phyloP scores from a whole-genome alignment of 768 basidiomycete genomes.

The Glaciozyma antarctica region DNA sequence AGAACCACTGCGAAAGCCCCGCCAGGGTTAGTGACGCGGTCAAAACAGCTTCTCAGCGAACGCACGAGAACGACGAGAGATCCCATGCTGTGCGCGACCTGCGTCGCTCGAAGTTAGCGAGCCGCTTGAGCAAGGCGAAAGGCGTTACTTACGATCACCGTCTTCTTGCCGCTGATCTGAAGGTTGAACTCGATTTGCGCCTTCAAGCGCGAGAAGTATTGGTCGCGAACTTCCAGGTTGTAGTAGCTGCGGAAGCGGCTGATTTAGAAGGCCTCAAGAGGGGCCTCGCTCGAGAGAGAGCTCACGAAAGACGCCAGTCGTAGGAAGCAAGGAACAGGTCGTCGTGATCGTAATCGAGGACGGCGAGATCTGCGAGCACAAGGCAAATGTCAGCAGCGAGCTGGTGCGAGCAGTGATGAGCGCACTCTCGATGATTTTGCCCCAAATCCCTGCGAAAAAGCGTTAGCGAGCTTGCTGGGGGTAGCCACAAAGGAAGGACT shows the following conservation, averaged over 20 bases:
- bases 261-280: constrained; percentile 59
- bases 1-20: constrained; percentile 20
- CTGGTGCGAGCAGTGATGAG: too few relatives aligned
- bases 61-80: constrained; percentile 34
- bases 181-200: constrained; percentile 67
- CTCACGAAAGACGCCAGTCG: constrained; percentile 14
- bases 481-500: not conserved
- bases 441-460: constrained; percentile 27
- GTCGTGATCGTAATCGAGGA: constrained; percentile 83
- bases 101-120: not conserved
- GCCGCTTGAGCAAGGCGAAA: not conserved
- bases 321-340: constrained; percentile 50
- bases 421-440: constrained; percentile 69
- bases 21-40: too few relatives aligned
- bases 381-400: not conserved
- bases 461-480: constrained; percentile 23
- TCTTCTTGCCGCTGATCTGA: constrained; percentile 62
- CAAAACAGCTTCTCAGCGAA: too few relatives aligned
- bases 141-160: constrained; percentile 54
- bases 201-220: constrained; percentile 70
- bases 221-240: constrained; percentile 85
- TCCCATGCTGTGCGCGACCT: constrained; percentile 37
- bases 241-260: constrained; percentile 77
- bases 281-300: not conserved
- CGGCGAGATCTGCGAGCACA: constrained; percentile 56